Percentiles rank a stretch among this genome's conserved stretches.
phyloP scores from a whole-genome alignment of 2,329 filamentous ascomycete genomes.

The Cladosporium sp. region DNA sequence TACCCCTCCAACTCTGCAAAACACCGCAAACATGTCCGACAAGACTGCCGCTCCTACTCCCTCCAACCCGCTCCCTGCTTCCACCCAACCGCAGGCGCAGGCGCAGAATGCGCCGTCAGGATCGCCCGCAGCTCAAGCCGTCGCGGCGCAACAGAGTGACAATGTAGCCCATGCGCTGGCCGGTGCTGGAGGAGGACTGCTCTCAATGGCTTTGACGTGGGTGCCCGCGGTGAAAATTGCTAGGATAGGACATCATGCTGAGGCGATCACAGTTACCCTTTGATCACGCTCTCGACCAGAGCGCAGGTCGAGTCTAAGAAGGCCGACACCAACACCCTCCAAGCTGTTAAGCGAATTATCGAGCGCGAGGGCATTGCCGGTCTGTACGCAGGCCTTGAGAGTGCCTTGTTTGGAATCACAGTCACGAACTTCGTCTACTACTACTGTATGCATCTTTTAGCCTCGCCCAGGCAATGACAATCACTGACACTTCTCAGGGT shows the following conservation, averaged over 20 bases:
- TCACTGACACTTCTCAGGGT: conserved; percentile 54
- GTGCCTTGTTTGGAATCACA: conserved; percentile 93
- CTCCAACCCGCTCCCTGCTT: conserved; percentile 26
- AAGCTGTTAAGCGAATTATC: conserved; percentile 82
- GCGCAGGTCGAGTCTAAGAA: conserved; percentile 97
- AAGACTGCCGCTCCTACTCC: conserved; percentile 27
- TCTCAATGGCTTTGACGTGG: conserved; percentile 93
- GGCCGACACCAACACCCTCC: conserved; percentile 78
- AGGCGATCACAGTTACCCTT: conserved; percentile 68
- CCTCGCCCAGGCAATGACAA: neutral
- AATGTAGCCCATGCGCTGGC: conserved; percentile 95
- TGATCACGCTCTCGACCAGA: conserved; percentile 95
- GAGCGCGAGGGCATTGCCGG: conserved; percentile 86
- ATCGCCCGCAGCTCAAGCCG: conserved; percentile 38
- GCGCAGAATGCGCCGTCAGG: conserved; percentile 21
- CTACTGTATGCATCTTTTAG: conserved; percentile 64
- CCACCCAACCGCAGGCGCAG: conserved; percentile 24
- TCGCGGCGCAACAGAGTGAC: conserved; percentile 76
- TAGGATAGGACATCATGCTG: conserved; percentile 18
- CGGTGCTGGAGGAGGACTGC: conserved; percentile 86
- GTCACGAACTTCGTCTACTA: conserved; percentile 99
- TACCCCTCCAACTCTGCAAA: neutral
- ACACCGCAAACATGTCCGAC: conserved; percentile 26
- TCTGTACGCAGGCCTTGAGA: conserved; percentile 90
- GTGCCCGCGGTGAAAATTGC: conserved; percentile 35